phyloP scores from a whole-genome alignment of 208 protist genomes.

The Crithidia thermophila region DNA sequence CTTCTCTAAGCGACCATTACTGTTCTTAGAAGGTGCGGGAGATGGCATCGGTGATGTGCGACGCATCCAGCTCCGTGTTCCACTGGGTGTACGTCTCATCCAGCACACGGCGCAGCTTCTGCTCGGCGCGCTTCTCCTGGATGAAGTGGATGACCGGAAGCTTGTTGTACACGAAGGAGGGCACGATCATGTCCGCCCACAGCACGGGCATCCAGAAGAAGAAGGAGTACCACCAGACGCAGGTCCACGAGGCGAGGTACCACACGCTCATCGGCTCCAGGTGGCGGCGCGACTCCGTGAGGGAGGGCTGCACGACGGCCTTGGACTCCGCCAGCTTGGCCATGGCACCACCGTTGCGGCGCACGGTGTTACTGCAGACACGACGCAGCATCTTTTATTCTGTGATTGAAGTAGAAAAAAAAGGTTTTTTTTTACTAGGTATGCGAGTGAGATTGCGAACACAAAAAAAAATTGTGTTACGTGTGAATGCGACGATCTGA shows the following conservation, averaged over 20 bases:
- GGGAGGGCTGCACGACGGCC: constrained; percentile 29
- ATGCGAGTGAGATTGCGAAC: not conserved
- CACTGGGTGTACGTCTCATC: constrained; percentile 89
- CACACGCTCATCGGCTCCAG: constrained; percentile 89
- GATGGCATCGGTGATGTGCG: constrained; percentile 83
- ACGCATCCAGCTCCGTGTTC: constrained; percentile 74
- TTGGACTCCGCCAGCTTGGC: constrained; percentile 38
- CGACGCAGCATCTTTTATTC: constrained; percentile 50
- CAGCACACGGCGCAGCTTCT: constrained; percentile 83
- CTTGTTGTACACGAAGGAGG: constrained; percentile 89
- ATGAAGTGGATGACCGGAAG: constrained; percentile 88
- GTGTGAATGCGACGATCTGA: too few species aligned
- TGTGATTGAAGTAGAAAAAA: too few species aligned
- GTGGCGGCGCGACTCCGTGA: constrained; percentile 66
- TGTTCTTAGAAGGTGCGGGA: constrained; percentile 71
- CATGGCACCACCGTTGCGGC: constrained; percentile 39
- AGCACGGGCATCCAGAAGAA: constrained; percentile 92
- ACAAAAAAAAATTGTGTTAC: not conserved
- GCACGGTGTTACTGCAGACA: constrained; percentile 36
- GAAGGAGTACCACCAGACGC: constrained; percentile 88
- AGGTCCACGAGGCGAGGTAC: constrained; percentile 87
- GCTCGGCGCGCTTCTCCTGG: constrained; percentile 85
- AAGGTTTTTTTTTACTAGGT: not conserved
- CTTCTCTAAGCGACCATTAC: not conserved
- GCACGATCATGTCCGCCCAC: constrained; percentile 83